phyloP scores from a whole-genome alignment of 441 rosid genomes.

The Corymbia citriodora region DNA sequence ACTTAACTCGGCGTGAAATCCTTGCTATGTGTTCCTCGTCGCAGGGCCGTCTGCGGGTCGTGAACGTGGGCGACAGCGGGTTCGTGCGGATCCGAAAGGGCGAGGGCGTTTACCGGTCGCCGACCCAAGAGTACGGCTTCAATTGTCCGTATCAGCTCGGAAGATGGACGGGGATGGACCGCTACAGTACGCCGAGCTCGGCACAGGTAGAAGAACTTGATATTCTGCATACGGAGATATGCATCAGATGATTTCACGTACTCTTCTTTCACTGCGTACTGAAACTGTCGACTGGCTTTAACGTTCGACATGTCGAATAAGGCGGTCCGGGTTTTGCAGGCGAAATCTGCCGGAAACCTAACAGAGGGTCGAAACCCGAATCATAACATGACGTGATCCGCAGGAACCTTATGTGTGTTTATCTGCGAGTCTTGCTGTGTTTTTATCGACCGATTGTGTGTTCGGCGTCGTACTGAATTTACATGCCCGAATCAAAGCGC shows the following conservation, averaged over 20 bases:
- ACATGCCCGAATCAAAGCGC: too few species aligned
- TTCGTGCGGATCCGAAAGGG: constrained; percentile 16
- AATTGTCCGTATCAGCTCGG: constrained; percentile 21
- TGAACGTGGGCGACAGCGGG: constrained; percentile 26
- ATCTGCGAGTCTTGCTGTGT: neutral
- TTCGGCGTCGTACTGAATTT: neutral
- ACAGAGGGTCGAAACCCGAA: neutral
- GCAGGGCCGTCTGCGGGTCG: neutral
- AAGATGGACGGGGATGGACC: neutral
- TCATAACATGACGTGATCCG: neutral
- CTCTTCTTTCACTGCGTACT: neutral
- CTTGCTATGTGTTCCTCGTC: neutral
- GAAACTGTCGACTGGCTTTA: neutral
- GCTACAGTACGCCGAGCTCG: neutral
- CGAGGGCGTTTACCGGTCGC: neutral
- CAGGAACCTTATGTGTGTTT: neutral
- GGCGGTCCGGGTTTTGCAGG: fast-evolving
- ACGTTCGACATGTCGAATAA: neutral
- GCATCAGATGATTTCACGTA: neutral
- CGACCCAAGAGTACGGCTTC: constrained; percentile 15
- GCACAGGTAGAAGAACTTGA: neutral
- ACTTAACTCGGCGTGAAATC: neutral
- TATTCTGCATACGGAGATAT: neutral
- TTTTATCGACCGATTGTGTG: neutral
- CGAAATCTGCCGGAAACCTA: neutral